phyloP scores from a whole-genome alignment of 1,284 basidiomycete species.

The Ganoderma lucidum region DNA sequence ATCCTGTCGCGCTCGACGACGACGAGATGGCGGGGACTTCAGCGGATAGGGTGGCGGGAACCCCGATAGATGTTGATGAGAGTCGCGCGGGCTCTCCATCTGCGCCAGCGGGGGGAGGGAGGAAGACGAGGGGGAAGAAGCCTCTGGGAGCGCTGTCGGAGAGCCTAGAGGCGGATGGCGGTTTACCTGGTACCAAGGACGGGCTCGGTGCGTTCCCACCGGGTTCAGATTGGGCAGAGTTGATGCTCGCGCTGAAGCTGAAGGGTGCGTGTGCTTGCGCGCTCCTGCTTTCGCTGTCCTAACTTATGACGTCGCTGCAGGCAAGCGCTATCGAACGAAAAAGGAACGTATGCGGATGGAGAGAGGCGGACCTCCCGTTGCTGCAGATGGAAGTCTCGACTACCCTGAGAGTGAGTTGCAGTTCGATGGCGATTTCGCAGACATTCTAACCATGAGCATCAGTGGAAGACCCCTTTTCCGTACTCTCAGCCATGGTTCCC shows the following conservation, averaged over 20 bases:
- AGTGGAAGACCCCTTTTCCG: conserved; percentile 83
- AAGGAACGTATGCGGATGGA: conserved; percentile 78
- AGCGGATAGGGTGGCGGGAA: conserved; percentile 29
- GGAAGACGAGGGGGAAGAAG: conserved; percentile 36
- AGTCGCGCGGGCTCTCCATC: conserved; percentile 41
- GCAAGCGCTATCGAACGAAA: conserved; percentile 79
- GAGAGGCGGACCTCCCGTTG: conserved; percentile 71
- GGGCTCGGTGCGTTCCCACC: conserved; percentile 75
- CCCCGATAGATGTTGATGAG: conserved; percentile 42
- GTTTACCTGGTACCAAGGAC: conserved; percentile 77
- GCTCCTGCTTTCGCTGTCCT: not conserved
- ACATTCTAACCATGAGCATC: conserved; percentile 25
- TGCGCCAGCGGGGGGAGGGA: conserved; percentile 27
- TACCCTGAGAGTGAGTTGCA: conserved; percentile 66
- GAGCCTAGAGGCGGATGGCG: conserved; percentile 68
- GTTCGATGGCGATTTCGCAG: not conserved
- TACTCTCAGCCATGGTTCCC: conserved; percentile 68
- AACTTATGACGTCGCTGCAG: conserved; percentile 45
- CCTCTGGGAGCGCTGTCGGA: conserved; percentile 52
- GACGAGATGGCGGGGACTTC: conserved; percentile 37
- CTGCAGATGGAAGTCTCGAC: conserved; percentile 76
- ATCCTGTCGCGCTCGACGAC: conserved; percentile 59
- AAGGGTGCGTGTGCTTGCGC: conserved; percentile 56
- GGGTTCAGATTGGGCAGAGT: conserved; percentile 69
- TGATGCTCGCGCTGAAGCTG: conserved; percentile 75